phyloP scores from a whole-genome alignment of 768 basidiomycete genomes.

The Pisolithus albus region DNA sequence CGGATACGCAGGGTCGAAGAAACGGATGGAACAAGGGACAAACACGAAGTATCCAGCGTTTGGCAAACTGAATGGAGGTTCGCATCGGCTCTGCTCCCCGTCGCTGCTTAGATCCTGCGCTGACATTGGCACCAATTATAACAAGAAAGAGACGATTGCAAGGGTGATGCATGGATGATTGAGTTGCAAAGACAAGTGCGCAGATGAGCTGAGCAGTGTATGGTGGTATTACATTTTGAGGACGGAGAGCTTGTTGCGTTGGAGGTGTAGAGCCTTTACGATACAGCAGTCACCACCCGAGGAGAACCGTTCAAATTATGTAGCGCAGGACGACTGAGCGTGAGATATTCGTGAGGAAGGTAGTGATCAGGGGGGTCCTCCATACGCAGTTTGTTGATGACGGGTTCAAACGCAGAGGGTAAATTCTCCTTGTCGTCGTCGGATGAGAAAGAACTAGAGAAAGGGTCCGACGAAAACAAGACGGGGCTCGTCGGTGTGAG shows the following conservation, averaged over 20 bases:
- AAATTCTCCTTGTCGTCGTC: conserved; percentile 82
- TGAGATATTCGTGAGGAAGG: conserved; percentile 75
- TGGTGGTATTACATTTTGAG: conserved; percentile 77
- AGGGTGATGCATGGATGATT: conserved; percentile 62
- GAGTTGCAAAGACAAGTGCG: conserved; percentile 58
- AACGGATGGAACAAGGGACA: conserved; percentile 7
- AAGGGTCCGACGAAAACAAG: conserved; percentile 33
- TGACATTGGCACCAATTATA: conserved; percentile 40
- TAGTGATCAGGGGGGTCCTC: conserved; percentile 69
- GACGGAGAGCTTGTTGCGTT: conserved; percentile 42
- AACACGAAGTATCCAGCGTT: conserved; percentile 14
- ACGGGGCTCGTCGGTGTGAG: conserved; percentile 71
- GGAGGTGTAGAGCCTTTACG: conserved; percentile 43
- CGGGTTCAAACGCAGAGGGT: conserved; percentile 62
- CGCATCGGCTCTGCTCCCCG: conserved; percentile 6
- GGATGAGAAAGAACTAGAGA: conserved; percentile 54
- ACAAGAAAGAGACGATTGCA: conserved; percentile 48
- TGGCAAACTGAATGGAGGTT: conserved; percentile 12
- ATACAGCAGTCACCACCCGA: conserved; percentile 40
- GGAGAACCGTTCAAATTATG: conserved; percentile 71
- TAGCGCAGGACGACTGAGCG: conserved; percentile 70
- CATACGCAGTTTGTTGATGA: conserved; percentile 61
- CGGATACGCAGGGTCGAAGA: conserved; percentile 11
- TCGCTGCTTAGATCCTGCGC: conserved; percentile 37
- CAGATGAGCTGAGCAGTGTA: conserved; percentile 51